phyloP scores from a whole-genome alignment of 164 flowering plant species.

The Magnolia sinica region DNA sequence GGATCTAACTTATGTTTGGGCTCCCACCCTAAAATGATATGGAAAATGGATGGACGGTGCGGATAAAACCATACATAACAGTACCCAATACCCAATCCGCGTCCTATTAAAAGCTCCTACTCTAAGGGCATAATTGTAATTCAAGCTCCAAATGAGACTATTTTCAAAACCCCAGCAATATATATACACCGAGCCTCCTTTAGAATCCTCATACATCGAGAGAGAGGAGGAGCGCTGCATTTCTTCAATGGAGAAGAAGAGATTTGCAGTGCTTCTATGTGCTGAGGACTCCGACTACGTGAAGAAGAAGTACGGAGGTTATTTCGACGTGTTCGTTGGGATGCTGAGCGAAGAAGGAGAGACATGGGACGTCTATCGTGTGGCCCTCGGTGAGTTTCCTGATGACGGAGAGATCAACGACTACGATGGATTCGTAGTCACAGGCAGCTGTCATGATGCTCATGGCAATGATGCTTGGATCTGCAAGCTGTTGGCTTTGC shows the following conservation, averaged over 20 bases:
- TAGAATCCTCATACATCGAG: not conserved
- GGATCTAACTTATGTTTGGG: too few species aligned
- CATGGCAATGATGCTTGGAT: constrained; percentile 76
- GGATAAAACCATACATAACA: too few species aligned
- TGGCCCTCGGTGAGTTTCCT: constrained; percentile 61
- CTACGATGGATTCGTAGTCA: constrained; percentile 78
- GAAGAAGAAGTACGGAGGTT: constrained; percentile 80
- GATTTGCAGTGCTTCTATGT: constrained; percentile 67
- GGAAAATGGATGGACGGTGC: too few species aligned
- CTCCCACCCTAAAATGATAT: too few species aligned
- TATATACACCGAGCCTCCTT: too few species aligned
- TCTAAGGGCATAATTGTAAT: too few species aligned
- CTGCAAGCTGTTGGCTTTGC: constrained; percentile 41
- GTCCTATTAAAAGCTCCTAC: too few species aligned
- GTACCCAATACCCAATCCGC: too few species aligned
- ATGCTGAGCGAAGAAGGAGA: constrained; percentile 80
- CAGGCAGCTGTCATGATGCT: constrained; percentile 86
- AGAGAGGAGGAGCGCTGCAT: not conserved
- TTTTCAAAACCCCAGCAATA: too few species aligned
- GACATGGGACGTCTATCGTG: constrained; percentile 58
- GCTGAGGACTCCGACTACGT: constrained; percentile 84
- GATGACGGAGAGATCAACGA: constrained; percentile 44
- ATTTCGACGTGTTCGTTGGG: constrained; percentile 57
- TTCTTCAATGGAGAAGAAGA: constrained; percentile 22
- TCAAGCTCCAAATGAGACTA: too few species aligned